These are phyloP conservation scores for Nitzschia sp. DNA, from an alignment of 108 stramenopile species.

Conservation along the genomic window DNA sequence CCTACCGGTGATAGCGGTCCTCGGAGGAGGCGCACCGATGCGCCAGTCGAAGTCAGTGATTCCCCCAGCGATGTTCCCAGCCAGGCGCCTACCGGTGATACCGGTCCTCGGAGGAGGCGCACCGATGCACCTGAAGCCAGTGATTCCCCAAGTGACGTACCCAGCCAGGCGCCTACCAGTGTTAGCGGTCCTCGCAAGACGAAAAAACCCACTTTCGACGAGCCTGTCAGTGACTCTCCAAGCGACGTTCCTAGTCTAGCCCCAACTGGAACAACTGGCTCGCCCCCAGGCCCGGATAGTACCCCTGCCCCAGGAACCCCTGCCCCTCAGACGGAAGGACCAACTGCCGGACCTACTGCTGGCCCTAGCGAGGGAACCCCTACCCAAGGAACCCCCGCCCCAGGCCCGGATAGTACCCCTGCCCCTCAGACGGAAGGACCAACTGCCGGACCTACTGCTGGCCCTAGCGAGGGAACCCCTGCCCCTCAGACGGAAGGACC, in stretches of 20 bases:
- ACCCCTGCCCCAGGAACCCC: constrained; percentile 10
- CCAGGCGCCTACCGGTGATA: constrained; percentile 17
- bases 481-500: constrained; percentile 10
- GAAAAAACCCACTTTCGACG: neutral
- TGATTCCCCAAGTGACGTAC: neutral
- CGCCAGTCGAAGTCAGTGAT: constrained; percentile 4
- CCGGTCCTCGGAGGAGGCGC: neutral
- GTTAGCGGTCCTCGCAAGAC: too few relatives aligned
- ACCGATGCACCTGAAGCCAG: neutral
- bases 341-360: constrained; percentile 17
- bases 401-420: neutral
- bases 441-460: constrained; percentile 4
- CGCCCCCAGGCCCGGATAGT: neutral
- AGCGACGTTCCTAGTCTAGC: neutral
- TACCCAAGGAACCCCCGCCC: too few relatives aligned
- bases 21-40: neutral
- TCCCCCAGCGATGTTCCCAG: constrained; percentile 22
- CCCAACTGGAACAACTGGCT: neutral
- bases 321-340: constrained; percentile 8
- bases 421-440: neutral
- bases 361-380: constrained; percentile 4
- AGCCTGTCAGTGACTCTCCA: constrained; percentile 11
- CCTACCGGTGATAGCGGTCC: constrained; percentile 13
- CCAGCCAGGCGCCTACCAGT: constrained; percentile 8
- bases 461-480: constrained; percentile 16